A percentile compares a stretch with the other conserved stretches of the same genome.
Evolutionary conservation across 2,329 filamentous ascomycete genomes (phyloP).

Genomic region (Cytospora chrysosperma): DNA sequence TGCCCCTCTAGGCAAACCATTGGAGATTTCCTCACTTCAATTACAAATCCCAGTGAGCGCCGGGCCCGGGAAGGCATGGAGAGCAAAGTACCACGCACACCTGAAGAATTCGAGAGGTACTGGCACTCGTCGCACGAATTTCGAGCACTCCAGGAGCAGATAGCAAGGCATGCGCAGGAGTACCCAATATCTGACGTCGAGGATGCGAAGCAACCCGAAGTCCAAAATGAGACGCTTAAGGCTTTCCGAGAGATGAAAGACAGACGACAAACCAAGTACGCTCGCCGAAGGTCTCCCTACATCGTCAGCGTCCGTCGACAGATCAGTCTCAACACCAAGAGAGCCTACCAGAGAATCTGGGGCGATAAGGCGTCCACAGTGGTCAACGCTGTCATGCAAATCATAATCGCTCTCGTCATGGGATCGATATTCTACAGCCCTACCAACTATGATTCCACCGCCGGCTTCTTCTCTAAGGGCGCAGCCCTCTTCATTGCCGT

Average conservation of each 20-base stretch:
- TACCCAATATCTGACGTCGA: conserved; percentile 42
- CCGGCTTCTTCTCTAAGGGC: conserved; percentile 53
- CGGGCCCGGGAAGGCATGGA: conserved; percentile 57
- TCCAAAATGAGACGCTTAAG: neutral
- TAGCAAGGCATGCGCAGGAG: conserved; percentile 49
- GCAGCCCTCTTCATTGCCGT: conserved; percentile 60
- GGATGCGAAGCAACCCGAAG: conserved; percentile 24
- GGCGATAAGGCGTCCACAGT: conserved; percentile 50
- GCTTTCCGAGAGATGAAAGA: conserved; percentile 47
- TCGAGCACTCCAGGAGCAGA: conserved; percentile 43
- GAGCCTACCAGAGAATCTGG: conserved; percentile 53
- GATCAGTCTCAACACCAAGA: conserved; percentile 48
- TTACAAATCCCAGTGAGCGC: conserved; percentile 65
- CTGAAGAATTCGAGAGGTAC: conserved; percentile 63
- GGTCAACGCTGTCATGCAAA: conserved; percentile 45
- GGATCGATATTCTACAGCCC: conserved; percentile 57
- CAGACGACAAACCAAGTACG: conserved; percentile 51
- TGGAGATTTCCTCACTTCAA: conserved; percentile 67
- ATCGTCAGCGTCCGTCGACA: conserved; percentile 57
- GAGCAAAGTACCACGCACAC: conserved; percentile 60
- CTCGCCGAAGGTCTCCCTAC: conserved; percentile 55
- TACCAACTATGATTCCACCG: conserved; percentile 44
- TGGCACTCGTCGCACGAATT: conserved; percentile 49
- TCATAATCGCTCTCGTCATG: conserved; percentile 59
- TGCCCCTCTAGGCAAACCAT: conserved; percentile 67